Evolutionary conservation across 805 yeast species (phyloP).

Genomic region (Saccharomycopsis capsularis): DNA sequence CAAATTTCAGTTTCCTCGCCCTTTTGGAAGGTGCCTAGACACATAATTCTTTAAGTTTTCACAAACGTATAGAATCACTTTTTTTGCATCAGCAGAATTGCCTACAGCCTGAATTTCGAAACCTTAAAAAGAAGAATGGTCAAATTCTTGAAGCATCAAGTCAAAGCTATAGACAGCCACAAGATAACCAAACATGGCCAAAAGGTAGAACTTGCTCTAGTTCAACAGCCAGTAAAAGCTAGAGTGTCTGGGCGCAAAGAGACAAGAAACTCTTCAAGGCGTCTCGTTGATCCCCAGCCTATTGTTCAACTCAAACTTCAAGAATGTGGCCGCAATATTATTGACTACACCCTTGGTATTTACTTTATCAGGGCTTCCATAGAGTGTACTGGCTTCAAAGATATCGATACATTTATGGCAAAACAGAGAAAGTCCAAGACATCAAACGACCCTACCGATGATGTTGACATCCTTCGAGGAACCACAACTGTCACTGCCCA

Average conservation of each 20-base stretch:
- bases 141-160: constrained; percentile 19
- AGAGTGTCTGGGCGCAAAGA: constrained; percentile 22
- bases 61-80: not conserved
- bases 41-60: too few species aligned
- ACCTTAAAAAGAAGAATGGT: constrained; percentile 14
- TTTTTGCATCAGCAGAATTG: not conserved
- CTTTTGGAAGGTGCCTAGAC: too few species aligned
- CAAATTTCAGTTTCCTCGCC: too few species aligned
- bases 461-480: constrained; percentile 19
- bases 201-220: constrained; percentile 12
- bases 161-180: constrained; percentile 11
- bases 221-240: constrained; percentile 23
- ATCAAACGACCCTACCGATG: constrained; percentile 3
- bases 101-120: not conserved
- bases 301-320: constrained; percentile 19
- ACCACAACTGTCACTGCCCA: constrained; percentile 21
- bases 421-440: constrained; percentile 20
- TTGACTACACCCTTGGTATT: constrained; percentile 19
- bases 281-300: constrained; percentile 23
- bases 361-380: constrained; percentile 21
- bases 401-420: constrained; percentile 17
- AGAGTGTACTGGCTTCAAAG: constrained; percentile 16
- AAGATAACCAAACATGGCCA: constrained; percentile 4
- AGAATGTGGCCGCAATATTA: constrained; percentile 5
- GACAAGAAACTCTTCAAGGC: constrained; percentile 19